Percentiles rank a stretch among this genome's conserved stretches.
Evolutionary conservation across 225 moss, liverwort and hornwort species (phyloP).

Genomic region (Marchantia polymorpha): DNA sequence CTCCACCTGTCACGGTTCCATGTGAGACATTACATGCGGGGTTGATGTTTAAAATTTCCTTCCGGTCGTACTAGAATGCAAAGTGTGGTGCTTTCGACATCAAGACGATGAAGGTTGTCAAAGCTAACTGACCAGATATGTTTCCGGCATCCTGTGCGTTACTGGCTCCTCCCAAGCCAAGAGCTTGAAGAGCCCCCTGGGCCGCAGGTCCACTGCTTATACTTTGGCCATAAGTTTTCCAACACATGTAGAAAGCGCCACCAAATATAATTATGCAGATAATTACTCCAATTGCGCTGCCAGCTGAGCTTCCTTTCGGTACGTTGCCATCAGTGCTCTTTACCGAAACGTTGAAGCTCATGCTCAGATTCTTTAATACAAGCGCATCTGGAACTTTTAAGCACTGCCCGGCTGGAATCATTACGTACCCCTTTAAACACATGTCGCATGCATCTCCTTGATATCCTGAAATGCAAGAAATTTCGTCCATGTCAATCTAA

Average conservation of each 20-base stretch:
- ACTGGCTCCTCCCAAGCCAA: slow-evolving; percentile 6
- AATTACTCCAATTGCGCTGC: slow-evolving; percentile 32
- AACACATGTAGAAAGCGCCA: slow-evolving; percentile 26
- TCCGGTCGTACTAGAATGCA: not conserved
- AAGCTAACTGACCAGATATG: slow-evolving; percentile 14
- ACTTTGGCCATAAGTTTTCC: slow-evolving; percentile 11
- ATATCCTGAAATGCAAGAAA: slow-evolving; percentile 33
- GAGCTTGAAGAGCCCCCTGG: slow-evolving; percentile 15
- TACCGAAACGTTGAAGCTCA: slow-evolving; percentile 28
- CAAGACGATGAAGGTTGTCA: not conserved
- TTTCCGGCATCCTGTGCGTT: not conserved
- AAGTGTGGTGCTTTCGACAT: not conserved
- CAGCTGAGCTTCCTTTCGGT: slow-evolving; percentile 27
- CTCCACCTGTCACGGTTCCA: not conserved
- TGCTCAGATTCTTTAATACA: slow-evolving; percentile 11
- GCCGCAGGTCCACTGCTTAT: not conserved
- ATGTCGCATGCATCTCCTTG: slow-evolving; percentile 32
- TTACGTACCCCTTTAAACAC: slow-evolving; percentile 34
- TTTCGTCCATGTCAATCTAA: not conserved
- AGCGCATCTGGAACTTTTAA: slow-evolving; percentile 27
- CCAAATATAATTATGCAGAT: slow-evolving; percentile 16
- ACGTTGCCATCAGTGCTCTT: slow-evolving; percentile 25
- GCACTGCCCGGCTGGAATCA: slow-evolving; percentile 33
- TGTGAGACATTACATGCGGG: not conserved
- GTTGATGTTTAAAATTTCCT: not conserved